Base-by-base conservation (phyloP, 331 rosid species). In the Ulmus americana region DNA sequence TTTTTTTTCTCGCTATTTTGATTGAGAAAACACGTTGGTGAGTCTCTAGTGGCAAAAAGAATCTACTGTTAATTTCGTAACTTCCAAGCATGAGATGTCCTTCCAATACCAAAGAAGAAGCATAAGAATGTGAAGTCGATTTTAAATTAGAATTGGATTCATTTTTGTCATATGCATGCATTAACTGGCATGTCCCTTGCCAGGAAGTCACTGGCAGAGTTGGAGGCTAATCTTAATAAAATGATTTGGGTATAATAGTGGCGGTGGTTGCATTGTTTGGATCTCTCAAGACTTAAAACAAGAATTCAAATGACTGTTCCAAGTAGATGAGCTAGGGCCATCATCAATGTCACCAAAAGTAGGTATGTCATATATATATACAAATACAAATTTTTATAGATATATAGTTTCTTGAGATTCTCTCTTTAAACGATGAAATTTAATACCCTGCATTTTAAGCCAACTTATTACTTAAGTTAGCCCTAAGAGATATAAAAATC, bases 271-370 rank as follows among this genome's bases (percentile, higher is more conserved):
- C 14, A 47, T n/a, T 55, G 47, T 81, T 28, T 55, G 55, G 49
- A 56, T 56, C 12, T 55, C 28, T 28, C 16, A 28, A 18, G 14
- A 28, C 35, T 28, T 28, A 28, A 28, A 28, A 28, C 35, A 28
- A 22, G 54, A 59, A 45, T 28, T 72, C 46, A 46, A 67, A 45
- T 11, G 28, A 64, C 38, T 39, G 60, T 39, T 39, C 14, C 43
- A 18, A 49, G 74, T 74, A 74, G 76, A 71, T 76, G 64, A 63
- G 64, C 49, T 10, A 70, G 69, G 50, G 28, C 70, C 64, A 73
- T 79, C 85, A 64, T 79, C 85, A 64, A 60, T 63, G 70, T 50
- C 66, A 1, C 54, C 55, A 42, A 53, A 7, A 55, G 74, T 43
- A 20, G 38, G 72, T 60, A 16, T 38, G 43, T 53, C 35, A 28